phyloP scores from a whole-genome alignment of 2,329 filamentous ascomycete genomes.

The Byssothecium circinans region DNA sequence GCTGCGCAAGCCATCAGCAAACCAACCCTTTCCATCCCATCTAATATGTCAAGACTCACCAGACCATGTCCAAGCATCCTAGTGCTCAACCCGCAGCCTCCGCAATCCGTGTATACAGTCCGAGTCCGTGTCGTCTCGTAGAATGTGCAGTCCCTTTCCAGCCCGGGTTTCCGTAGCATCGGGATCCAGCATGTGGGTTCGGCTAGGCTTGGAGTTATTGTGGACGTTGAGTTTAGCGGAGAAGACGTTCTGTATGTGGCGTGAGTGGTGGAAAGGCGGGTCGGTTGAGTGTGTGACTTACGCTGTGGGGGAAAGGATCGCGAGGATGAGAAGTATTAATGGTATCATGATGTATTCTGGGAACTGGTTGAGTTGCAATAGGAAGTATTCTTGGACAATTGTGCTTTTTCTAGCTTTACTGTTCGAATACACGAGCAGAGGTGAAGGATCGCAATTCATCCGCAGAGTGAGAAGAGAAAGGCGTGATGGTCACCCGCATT shows the following conservation, averaged over 20 bases:
- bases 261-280: background rate
- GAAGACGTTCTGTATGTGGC: slow-evolving; percentile 1
- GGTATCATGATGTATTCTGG: background rate
- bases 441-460: too few species aligned
- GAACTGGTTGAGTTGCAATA: too few species aligned
- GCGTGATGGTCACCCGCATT: too few species aligned
- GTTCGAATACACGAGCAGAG: too few species aligned
- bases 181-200: slow-evolving; percentile 18
- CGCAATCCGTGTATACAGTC: slow-evolving; percentile 32
- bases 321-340: background rate
- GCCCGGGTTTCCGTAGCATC: slow-evolving; percentile 20
- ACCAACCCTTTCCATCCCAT: background rate
- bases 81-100: slow-evolving; percentile 25
- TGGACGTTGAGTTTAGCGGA: background rate
- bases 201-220: background rate
- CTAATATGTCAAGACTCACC: slow-evolving; percentile 16
- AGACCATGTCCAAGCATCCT: slow-evolving; percentile 24
- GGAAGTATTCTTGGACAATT: too few species aligned
- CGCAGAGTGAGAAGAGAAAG: too few species aligned
- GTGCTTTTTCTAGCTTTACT: too few species aligned
- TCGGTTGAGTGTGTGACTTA: background rate
- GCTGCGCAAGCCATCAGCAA: slow-evolving; percentile 10
- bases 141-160: slow-evolving; percentile 26
- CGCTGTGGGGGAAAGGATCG: background rate
- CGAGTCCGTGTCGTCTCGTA: slow-evolving; percentile 23